phyloP scores from a whole-genome alignment of 306 rosid genomes.

The Abrus precatorius region DNA sequence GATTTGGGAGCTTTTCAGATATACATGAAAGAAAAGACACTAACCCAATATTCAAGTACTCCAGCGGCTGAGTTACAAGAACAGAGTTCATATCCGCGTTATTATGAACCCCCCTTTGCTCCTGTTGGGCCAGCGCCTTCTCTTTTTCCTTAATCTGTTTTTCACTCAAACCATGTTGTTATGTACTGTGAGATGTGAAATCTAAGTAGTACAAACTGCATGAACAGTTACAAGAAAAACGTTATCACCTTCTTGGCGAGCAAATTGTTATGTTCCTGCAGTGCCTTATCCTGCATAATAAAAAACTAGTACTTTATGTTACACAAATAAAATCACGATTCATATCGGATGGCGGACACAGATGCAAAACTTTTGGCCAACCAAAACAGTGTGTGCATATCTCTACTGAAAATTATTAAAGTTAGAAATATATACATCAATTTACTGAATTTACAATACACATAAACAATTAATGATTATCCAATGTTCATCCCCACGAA shows the following conservation, averaged over 20 bases:
- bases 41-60: constrained; percentile 59
- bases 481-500: not conserved
- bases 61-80: constrained; percentile 56
- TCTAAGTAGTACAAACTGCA: not conserved
- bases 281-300: constrained; percentile 71
- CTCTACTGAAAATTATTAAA: constrained; percentile 27
- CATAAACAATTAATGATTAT: not conserved
- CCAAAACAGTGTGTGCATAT: not conserved
- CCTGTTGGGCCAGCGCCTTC: constrained; percentile 53
- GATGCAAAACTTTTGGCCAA: constrained; percentile 4
- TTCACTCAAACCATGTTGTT: constrained; percentile 27
- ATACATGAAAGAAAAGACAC: constrained; percentile 28
- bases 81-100: constrained; percentile 35
- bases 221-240: not conserved
- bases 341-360: not conserved
- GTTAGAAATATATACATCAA: not conserved
- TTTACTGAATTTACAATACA: not conserved
- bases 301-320: not conserved
- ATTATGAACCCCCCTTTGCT: constrained; percentile 51
- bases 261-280: constrained; percentile 75
- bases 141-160: constrained; percentile 79
- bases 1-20: not conserved
- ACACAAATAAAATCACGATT: not conserved
- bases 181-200: constrained; percentile 14
- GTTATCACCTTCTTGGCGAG: constrained; percentile 67